A percentile compares a stretch with the other conserved stretches of the same genome.
phyloP scores from a whole-genome alignment of 2,329 filamentous ascomycete genomes.

The Aureobasidium melanogenum region DNA sequence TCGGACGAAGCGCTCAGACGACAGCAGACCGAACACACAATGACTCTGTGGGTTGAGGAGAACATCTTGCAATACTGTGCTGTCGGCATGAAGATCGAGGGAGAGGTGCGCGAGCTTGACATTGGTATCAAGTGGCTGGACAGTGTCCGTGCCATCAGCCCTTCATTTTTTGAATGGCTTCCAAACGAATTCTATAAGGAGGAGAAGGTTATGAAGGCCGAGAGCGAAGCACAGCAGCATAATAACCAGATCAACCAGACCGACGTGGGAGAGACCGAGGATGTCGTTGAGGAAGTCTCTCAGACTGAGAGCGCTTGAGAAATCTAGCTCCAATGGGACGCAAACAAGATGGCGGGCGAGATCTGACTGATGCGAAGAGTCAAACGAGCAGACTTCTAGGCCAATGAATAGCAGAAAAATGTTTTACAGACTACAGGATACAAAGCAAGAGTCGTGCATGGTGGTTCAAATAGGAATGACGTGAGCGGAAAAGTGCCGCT shows the following conservation, averaged over 20 bases:
- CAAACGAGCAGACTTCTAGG: neutral
- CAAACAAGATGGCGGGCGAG: neutral
- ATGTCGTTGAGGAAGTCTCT: neutral
- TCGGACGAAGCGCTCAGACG: slow-evolving; percentile 26
- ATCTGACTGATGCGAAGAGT: neutral
- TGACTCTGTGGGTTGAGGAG: slow-evolving; percentile 60
- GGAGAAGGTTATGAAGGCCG: slow-evolving; percentile 11
- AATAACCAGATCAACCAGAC: neutral
- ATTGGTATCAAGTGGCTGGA: slow-evolving; percentile 29
- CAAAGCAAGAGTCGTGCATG: too few species aligned
- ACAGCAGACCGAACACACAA: slow-evolving; percentile 36
- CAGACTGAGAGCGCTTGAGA: neutral
- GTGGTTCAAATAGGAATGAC: neutral
- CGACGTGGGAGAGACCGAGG: neutral
- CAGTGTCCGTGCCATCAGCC: slow-evolving; percentile 29
- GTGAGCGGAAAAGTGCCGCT: neutral
- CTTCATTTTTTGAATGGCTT: slow-evolving; percentile 36
- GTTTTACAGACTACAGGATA: too few species aligned
- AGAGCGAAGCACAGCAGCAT: neutral
- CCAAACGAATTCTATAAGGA: slow-evolving; percentile 32
- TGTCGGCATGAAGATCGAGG: slow-evolving; percentile 45
- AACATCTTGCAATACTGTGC: slow-evolving; percentile 48
- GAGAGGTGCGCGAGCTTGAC: slow-evolving; percentile 22
- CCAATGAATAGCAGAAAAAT: neutral
- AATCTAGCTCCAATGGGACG: neutral